Percentiles rank a stretch among this genome's conserved stretches.
These are phyloP conservation scores for Hypoxylon sp. DNA, from an alignment of 2,329 filamentous ascomycete species.

Conservation along the genomic window DNA sequence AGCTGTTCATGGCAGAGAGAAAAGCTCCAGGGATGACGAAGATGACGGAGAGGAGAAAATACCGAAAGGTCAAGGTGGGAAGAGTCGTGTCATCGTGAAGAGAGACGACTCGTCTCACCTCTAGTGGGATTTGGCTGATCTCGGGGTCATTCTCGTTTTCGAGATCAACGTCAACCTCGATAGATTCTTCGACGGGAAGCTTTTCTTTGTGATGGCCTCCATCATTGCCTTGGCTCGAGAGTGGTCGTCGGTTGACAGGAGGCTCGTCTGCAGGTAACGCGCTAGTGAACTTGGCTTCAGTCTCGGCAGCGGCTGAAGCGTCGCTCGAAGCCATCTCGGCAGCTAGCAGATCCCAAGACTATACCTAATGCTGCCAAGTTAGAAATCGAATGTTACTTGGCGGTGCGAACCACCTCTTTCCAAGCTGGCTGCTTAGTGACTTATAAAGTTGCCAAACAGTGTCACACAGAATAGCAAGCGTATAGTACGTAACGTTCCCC, in stretches of 20 bases:
- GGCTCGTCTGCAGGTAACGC: constrained; percentile 31
- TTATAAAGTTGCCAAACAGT: constrained; percentile 17
- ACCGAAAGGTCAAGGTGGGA: constrained; percentile 72
- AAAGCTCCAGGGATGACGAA: constrained; percentile 72
- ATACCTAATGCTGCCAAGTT: constrained; percentile 11
- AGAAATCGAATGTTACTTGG: constrained; percentile 14
- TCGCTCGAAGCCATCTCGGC: constrained; percentile 40
- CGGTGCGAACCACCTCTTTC: constrained; percentile 3
- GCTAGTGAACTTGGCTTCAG: constrained; percentile 42
- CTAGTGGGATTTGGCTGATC: constrained; percentile 67
- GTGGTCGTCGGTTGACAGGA: constrained; percentile 32
- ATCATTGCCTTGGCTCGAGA: constrained; percentile 13
- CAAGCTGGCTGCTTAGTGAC: constrained; percentile 2
- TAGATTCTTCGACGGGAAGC: constrained; percentile 43
- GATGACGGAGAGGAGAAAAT: constrained; percentile 68
- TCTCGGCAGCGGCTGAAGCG: constrained; percentile 32
- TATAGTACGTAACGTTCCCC: background rate
- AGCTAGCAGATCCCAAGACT: constrained; percentile 15
- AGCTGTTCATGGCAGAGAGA: constrained; percentile 69
- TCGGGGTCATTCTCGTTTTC: constrained; percentile 64
- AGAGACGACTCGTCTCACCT: constrained; percentile 71
- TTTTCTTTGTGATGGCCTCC: constrained; percentile 37
- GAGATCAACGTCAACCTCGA: constrained; percentile 50
- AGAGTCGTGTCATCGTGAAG: constrained; percentile 70
- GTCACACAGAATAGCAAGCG: constrained; percentile 12